phyloP scores from a whole-genome alignment of 371 early-diverging fungal species.

The Syncephalastrum racemosum region DNA sequence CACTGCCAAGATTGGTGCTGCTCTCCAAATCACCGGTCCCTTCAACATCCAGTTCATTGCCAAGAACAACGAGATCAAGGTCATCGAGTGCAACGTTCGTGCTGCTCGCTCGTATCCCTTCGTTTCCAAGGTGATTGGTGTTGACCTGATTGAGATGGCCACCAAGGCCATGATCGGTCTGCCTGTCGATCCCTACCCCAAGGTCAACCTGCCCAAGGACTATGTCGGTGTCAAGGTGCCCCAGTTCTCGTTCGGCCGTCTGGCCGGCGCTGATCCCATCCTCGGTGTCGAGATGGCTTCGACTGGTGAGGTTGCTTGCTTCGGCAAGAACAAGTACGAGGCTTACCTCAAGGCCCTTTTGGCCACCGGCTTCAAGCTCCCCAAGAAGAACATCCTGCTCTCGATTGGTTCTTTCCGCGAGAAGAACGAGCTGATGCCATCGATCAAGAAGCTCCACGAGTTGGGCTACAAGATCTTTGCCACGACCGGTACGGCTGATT shows the following conservation, averaged over 20 bases:
- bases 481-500: constrained; percentile 91
- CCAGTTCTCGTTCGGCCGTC: constrained; percentile 92
- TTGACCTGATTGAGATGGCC: constrained; percentile 89
- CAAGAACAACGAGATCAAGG: constrained; percentile 84
- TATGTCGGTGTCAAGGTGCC: constrained; percentile 92
- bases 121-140: constrained; percentile 89
- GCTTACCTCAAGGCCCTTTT: constrained; percentile 88
- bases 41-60: constrained; percentile 96
- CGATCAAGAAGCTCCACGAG: constrained; percentile 59
- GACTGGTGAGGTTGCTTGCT: constrained; percentile 97
- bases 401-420: constrained; percentile 76
- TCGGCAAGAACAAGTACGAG: constrained; percentile 85
- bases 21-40: constrained; percentile 91
- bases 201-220: constrained; percentile 66
- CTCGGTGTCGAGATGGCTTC: constrained; percentile 98
- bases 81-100: constrained; percentile 96
- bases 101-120: constrained; percentile 96
- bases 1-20: constrained; percentile 87
- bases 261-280: constrained; percentile 93
- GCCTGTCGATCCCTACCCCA: constrained; percentile 59
- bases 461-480: constrained; percentile 74
- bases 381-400: constrained; percentile 69
- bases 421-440: constrained; percentile 62
- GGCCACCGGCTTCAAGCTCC: constrained; percentile 73
- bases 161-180: constrained; percentile 75